A percentile compares a stretch with the other conserved stretches of the same genome.
phyloP scores from a whole-genome alignment of 2,329 filamentous ascomycete species.

The Drechslerella coelobrocha region DNA sequence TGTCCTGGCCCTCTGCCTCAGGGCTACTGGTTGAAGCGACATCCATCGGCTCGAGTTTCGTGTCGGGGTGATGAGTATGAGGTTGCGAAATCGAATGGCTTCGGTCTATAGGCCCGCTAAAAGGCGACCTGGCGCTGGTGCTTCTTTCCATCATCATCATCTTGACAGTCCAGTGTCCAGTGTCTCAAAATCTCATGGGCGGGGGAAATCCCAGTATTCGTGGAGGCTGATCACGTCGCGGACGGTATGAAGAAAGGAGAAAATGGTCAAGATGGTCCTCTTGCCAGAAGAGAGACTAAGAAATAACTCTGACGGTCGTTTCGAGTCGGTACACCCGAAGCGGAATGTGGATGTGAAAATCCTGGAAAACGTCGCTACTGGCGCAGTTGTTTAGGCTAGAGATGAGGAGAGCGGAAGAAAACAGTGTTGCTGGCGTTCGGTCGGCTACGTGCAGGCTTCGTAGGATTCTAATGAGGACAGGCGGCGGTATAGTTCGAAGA shows the following conservation, averaged over 20 bases:
- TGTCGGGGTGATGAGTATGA: constrained; percentile 30
- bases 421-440: background rate
- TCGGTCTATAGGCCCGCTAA: constrained; percentile 46
- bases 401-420: background rate
- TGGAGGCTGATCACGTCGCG: constrained; percentile 15
- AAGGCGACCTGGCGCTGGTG: constrained; percentile 49
- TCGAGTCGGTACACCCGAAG: constrained; percentile 3
- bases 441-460: constrained; percentile 11
- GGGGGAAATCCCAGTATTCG: background rate
- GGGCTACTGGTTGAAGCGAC: constrained; percentile 27
- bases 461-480: background rate
- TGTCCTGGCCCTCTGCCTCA: constrained; percentile 33
- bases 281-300: constrained; percentile 3
- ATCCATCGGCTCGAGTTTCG: constrained; percentile 44
- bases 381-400: background rate
- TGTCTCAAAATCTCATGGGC: constrained; percentile 1
- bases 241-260: constrained; percentile 11
- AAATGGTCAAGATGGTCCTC: background rate
- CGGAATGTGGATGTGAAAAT: constrained; percentile 1
- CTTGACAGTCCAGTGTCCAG: constrained; percentile 24
- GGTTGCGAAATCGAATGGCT: constrained; percentile 41
- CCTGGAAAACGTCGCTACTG: constrained; percentile 1
- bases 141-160: constrained; percentile 52
- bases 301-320: background rate
- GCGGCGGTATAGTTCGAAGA: background rate